These are phyloP conservation scores for Lunasporangiospora selenospora DNA, from an alignment of 192 early-diverging fungal genomes.

Conservation along the genomic window DNA sequence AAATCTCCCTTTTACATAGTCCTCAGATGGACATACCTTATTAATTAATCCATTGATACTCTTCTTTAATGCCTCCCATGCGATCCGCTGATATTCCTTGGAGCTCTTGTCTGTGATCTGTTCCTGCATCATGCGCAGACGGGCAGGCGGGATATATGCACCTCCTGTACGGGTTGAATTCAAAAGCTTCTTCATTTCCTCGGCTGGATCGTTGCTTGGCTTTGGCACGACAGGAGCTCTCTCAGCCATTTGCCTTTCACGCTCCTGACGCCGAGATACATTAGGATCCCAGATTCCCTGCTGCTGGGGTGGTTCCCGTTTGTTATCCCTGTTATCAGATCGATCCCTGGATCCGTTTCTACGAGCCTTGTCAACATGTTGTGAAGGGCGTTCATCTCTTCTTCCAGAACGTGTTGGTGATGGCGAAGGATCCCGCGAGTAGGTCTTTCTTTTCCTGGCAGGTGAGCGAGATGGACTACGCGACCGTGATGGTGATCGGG, in stretches of 20 bases:
- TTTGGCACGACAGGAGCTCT: conserved; percentile 25
- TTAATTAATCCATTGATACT: conserved; percentile 95
- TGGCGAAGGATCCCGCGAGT: conserved; percentile 23
- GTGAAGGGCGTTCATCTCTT: neutral
- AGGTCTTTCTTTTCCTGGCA: conserved; percentile 25
- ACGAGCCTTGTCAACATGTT: neutral
- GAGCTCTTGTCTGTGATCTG: conserved; percentile 72
- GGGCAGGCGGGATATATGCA: conserved; percentile 86
- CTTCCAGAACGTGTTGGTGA: conserved; percentile 19
- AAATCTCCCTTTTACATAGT: too few relatives aligned
- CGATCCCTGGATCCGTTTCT: conserved; percentile 19
- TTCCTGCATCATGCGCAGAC: conserved; percentile 77
- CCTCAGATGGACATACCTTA: conserved; percentile 66
- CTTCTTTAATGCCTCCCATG: conserved; percentile 95
- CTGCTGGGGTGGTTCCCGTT: neutral
- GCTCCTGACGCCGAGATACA: conserved; percentile 35
- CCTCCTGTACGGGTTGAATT: conserved; percentile 66
- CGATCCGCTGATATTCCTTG: conserved; percentile 84
- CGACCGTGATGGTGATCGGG: conserved; percentile 5
- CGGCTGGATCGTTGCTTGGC: conserved; percentile 48
- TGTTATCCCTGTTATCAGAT: neutral
- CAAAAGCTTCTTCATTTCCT: conserved; percentile 51
- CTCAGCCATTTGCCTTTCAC: conserved; percentile 46
- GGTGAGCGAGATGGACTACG: conserved; percentile 10
- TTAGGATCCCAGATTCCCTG: conserved; percentile 19